Evolutionary conservation across 176 grass and related monocot species (phyloP), one percentile per base, ranked within the genome.

Genomic region (Tillandsia fasciculata): DNA sequence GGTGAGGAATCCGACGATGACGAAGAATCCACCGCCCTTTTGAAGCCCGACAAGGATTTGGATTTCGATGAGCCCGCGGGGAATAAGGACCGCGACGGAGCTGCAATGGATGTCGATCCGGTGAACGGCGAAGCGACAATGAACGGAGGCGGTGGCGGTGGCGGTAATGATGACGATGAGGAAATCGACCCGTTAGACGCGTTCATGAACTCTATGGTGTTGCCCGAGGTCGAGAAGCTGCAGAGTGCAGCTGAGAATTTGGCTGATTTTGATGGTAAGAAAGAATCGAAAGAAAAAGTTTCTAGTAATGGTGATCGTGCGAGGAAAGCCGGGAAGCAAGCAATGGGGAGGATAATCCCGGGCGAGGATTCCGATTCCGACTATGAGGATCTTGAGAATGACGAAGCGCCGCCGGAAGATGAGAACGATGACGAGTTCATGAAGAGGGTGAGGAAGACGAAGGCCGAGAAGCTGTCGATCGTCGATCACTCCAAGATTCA

Each of bases 401-500:
- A 79, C 9, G 84, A 81, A 48, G 74, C 53, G 28, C 77, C 72
- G 48, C 64, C 66, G 17, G 86, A 92, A 10, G 93, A 97, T 72
- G 89, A 90, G 82, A 77, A 92, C 52, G 94, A 92, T 67, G 94
- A 87, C 8, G 86, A 97, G 33, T 97, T 97, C 75, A 81, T 97
- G 75, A 92, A 92, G 75, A 86, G 89, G 28, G 94, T 97, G 22
- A 92, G 90, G 82, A 97, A 97, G 73, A 97, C 94, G 2, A 92
- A 97, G 90, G 86, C 54, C 1, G 94, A 97, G 52, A 97, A 97
- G 70, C 74, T 97, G 50, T 86, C 82, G 13, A 83, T 97, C 64
- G 89, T 92, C 48, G 89, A 97, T 65, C 89, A 97, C 80, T 97
- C 94, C 2, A 97, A 97, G 87, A 92, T 97, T 71, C 77, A 90